Percentiles rank a stretch among this genome's conserved stretches.
These are phyloP conservation scores for Candida pseudoviswanathii DNA, from an alignment of 1,139 yeast genomes.

Conservation along the genomic window DNA sequence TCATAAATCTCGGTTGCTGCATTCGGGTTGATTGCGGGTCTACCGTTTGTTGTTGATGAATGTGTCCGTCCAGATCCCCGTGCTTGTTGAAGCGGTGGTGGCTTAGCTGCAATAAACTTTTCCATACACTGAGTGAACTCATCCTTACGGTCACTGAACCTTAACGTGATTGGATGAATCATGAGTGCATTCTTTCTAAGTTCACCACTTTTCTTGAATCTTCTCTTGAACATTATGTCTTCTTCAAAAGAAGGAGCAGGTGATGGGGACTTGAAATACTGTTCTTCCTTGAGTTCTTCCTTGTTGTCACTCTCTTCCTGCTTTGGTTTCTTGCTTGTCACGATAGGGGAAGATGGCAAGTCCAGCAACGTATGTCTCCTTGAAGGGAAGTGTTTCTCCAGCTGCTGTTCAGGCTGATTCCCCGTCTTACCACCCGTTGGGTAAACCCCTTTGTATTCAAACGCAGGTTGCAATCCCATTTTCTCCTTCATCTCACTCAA, in stretches of 20 bases:
- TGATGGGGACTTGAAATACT: background rate
- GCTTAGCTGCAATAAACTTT: background rate
- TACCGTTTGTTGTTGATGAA: background rate
- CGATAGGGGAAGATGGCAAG: conserved; percentile 12
- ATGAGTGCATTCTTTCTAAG: conserved; percentile 3
- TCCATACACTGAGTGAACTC: background rate
- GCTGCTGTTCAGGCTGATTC: background rate
- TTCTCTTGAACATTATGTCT: background rate
- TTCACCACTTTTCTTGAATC: conserved; percentile 1
- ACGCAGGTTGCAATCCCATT: conserved; percentile 11
- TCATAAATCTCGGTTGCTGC: conserved; percentile 13
- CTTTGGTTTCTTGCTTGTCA: background rate
- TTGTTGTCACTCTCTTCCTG: background rate
- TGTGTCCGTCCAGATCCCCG: background rate
- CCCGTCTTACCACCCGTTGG: background rate
- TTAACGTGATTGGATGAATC: conserved; percentile 6
- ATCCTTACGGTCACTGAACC: conserved; percentile 2
- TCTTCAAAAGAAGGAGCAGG: background rate
- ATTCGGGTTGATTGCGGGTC: background rate
- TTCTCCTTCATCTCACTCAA: conserved; percentile 8
- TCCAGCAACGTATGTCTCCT: background rate
- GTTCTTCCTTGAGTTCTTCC: background rate
- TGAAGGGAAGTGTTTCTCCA: background rate
- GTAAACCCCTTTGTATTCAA: conserved; percentile 2
- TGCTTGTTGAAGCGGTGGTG: background rate